phyloP scores from a whole-genome alignment of 2,329 filamentous ascomycete species.

The Trichoderma lentiforme region DNA sequence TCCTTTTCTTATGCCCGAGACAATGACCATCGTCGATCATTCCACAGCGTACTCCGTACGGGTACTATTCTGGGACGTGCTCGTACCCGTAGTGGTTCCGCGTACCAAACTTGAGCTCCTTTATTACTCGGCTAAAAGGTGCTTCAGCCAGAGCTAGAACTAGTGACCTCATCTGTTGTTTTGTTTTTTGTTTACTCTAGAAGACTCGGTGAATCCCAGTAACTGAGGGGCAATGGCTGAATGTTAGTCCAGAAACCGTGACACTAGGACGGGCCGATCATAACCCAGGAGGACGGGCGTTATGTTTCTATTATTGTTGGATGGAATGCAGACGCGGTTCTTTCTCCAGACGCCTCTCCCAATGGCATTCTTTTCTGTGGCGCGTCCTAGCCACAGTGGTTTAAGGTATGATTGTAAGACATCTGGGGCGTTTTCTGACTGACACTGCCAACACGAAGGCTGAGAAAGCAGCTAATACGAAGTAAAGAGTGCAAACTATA shows the following conservation, averaged over 20 bases:
- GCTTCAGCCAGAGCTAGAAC: neutral
- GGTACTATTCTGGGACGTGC: neutral
- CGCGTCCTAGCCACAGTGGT: neutral
- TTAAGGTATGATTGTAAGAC: neutral
- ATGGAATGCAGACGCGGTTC: neutral
- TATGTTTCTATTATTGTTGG: neutral
- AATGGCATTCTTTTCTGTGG: neutral
- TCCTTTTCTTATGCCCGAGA: conserved; percentile 2
- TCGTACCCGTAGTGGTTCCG: neutral
- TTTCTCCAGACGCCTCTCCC: neutral
- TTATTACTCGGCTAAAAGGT: neutral
- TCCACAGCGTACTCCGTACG: neutral
- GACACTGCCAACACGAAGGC: neutral
- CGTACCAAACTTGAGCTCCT: neutral
- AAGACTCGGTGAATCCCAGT: neutral
- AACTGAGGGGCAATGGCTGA: neutral
- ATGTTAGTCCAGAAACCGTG: neutral
- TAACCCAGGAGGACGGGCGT: neutral
- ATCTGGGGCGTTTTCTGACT: neutral
- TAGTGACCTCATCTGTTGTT: neutral
- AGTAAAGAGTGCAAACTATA: neutral
- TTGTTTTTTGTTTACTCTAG: neutral
- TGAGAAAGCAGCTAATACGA: neutral
- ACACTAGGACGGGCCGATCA: neutral
- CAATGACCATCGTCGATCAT: neutral